phyloP scores from a whole-genome alignment of 306 rosid species.

The Citrullus amarus region DNA sequence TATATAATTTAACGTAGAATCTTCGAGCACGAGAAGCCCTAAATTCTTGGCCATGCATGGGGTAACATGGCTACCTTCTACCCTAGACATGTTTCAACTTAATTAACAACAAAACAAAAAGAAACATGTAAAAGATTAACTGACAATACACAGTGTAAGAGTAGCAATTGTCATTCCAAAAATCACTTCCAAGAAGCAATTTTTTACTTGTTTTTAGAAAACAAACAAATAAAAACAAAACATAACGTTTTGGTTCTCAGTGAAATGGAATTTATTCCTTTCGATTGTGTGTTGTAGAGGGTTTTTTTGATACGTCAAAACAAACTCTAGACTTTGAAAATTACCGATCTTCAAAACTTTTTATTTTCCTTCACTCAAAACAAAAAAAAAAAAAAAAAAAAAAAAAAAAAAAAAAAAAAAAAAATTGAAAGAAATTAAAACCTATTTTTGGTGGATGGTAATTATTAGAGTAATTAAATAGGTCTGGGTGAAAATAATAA shows the following conservation, averaged over 20 bases:
- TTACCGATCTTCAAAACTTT: neutral
- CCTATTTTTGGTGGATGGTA: neutral
- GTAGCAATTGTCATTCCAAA: neutral
- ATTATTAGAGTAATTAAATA: neutral
- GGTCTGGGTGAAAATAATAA: neutral
- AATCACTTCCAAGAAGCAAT: neutral
- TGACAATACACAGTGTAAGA: slow-evolving; percentile 1
- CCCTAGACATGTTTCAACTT: neutral
- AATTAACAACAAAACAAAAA: neutral
- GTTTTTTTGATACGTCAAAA: neutral
- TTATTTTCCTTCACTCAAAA: too few species aligned
- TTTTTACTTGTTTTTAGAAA: neutral
- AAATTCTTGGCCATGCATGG: neutral
- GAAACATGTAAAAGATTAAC: neutral
- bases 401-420: neutral
- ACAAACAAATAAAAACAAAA: neutral
- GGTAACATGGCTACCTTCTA: neutral
- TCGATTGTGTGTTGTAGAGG: neutral
- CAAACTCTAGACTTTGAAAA: neutral
- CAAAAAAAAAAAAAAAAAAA: neutral
- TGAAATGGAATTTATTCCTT: neutral
- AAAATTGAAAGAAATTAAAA: neutral
- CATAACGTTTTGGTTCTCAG: neutral
- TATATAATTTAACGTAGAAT: neutral
- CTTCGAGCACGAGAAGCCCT: neutral